A percentile compares a stretch with the other conserved stretches of the same genome.
Evolutionary conservation across 495 filamentous ascomycete species (phyloP).

Genomic region (Tuber aestivum): DNA sequence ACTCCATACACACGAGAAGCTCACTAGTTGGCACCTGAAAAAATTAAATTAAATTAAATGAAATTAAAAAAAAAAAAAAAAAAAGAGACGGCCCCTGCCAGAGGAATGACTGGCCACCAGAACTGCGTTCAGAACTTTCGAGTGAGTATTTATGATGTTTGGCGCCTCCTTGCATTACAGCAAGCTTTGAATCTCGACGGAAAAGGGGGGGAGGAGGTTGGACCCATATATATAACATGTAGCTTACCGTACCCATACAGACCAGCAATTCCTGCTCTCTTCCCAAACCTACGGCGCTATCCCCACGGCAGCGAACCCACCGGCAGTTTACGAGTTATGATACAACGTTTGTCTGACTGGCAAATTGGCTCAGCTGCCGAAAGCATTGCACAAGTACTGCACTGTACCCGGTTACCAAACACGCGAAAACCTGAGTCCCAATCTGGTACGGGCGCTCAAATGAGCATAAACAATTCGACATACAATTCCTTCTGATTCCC

Average conservation of each 20-base stretch:
- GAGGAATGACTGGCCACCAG: neutral
- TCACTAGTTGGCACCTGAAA: neutral
- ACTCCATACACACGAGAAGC: no score
- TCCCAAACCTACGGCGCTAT: neutral
- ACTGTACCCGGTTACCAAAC: neutral
- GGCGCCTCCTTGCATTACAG: neutral
- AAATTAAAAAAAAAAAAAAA: no score
- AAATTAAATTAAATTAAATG: neutral
- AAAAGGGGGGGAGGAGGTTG: neutral
- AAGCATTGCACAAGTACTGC: neutral
- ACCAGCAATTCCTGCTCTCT: neutral
- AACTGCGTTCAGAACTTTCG: neutral
- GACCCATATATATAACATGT: neutral
- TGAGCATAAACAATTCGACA: neutral
- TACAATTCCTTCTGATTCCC: neutral
- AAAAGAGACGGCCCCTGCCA: neutral
- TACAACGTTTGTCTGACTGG: neutral
- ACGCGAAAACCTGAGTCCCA: neutral
- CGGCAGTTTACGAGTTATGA: no score
- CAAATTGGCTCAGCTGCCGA: neutral
- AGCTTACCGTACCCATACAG: neutral
- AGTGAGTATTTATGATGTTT: neutral
- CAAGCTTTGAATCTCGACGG: neutral
- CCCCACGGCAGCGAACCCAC: neutral
- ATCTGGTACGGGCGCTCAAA: neutral